A percentile compares a stretch with the other conserved stretches of the same genome.
These are phyloP conservation scores for Hyaloscypha variabilis DNA, from an alignment of 495 filamentous ascomycete species.

Conservation along the genomic window DNA sequence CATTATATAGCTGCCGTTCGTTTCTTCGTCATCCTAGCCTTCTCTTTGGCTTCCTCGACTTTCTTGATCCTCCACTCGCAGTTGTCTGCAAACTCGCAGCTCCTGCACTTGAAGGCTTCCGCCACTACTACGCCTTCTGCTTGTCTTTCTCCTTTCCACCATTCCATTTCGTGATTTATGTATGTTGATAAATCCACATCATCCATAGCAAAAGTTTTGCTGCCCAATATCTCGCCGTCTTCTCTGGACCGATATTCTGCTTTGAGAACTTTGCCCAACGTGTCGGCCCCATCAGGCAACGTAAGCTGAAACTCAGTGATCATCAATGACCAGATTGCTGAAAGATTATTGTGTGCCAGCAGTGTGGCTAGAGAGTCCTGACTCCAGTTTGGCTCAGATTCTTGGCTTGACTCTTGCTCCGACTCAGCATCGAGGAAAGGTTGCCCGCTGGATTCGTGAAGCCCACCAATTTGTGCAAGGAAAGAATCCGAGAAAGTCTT, in stretches of 20 bases:
- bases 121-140: constrained; percentile 82
- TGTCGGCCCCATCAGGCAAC: constrained; percentile 53
- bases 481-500: constrained; percentile 76
- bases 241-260: constrained; percentile 62
- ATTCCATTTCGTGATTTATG: constrained; percentile 68
- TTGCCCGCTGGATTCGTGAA: constrained; percentile 57
- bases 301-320: constrained; percentile 57
- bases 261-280: constrained; percentile 58
- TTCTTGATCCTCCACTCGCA: constrained; percentile 56
- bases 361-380: constrained; percentile 49
- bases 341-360: constrained; percentile 59
- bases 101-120: constrained; percentile 86
- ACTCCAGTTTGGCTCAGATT: constrained; percentile 38
- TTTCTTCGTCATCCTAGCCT: constrained; percentile 22
- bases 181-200: constrained; percentile 62
- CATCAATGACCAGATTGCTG: constrained; percentile 68
- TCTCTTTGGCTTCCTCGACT: constrained; percentile 35
- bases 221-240: constrained; percentile 62
- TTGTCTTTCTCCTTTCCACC: constrained; percentile 83
- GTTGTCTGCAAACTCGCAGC: constrained; percentile 55
- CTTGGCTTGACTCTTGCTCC: constrained; percentile 37
- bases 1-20: constrained; percentile 13
- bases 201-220: constrained; percentile 71
- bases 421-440: constrained; percentile 31
- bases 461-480: constrained; percentile 71